A percentile compares a stretch with the other conserved stretches of the same genome.
These are phyloP conservation scores for Cercospora sp. DNA, from an alignment of 2,329 filamentous ascomycete genomes.

Conservation along the genomic window DNA sequence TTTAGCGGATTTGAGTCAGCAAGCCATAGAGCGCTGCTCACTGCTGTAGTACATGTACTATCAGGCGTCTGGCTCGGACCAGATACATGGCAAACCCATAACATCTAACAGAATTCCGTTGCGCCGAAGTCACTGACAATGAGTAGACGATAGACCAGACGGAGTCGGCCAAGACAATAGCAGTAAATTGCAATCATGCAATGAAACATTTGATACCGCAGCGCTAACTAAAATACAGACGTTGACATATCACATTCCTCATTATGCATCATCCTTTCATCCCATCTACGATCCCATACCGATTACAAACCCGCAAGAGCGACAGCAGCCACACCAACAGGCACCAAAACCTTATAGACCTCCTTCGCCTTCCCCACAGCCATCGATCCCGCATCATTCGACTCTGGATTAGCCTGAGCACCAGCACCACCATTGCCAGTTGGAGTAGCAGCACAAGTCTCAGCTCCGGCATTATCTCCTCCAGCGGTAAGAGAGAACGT, in stretches of 20 bases:
- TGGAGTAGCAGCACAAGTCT: neutral
- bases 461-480: neutral
- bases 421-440: neutral
- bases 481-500: neutral
- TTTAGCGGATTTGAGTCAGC: neutral
- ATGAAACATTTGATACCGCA: neutral
- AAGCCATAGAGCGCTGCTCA: constrained; percentile 5
- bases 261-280: neutral
- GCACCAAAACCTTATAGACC: constrained; percentile 5
- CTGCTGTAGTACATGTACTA: constrained; percentile 9
- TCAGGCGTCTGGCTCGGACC: neutral
- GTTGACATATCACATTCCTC: neutral
- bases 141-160: neutral
- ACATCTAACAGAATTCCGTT: neutral
- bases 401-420: neutral
- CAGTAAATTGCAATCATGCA: neutral
- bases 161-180: neutral
- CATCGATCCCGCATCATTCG: neutral
- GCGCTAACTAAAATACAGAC: neutral
- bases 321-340: constrained; percentile 2
- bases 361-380: neutral
- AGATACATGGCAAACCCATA: neutral
- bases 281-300: neutral
- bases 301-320: neutral
- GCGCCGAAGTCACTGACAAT: neutral